A percentile compares a stretch with the other conserved stretches of the same genome.
phyloP scores from a whole-genome alignment of 1,284 basidiomycete genomes.

The Ganoderma boninense region DNA sequence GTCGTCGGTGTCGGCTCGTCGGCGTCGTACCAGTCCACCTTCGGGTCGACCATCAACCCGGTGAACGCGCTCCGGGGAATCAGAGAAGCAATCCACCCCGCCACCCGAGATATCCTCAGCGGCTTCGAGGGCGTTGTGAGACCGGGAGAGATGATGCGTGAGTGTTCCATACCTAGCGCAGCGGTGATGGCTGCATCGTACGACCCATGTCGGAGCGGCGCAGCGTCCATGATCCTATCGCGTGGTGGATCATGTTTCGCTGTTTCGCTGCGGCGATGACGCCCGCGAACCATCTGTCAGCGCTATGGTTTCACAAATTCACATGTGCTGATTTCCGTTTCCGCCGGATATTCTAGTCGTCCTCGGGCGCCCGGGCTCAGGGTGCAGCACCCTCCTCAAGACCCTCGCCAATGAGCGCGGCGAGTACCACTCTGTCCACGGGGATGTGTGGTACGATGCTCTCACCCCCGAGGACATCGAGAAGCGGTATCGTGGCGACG shows the following conservation, averaged over 20 bases:
- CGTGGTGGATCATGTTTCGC: too few species aligned
- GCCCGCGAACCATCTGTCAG: background rate
- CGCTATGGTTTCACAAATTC: background rate
- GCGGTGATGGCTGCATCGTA: background rate
- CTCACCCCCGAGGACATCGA: constrained; percentile 61
- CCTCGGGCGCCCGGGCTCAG: constrained; percentile 72
- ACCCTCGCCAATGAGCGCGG: constrained; percentile 72
- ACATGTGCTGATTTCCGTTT: constrained; percentile 2
- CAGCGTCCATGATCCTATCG: background rate
- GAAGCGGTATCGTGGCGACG: constrained; percentile 70
- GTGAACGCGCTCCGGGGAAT: constrained; percentile 37
- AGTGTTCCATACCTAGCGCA: constrained; percentile 30
- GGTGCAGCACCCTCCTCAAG: constrained; percentile 81
- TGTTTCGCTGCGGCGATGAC: background rate
- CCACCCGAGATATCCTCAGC: constrained; percentile 52
- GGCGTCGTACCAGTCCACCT: constrained; percentile 49
- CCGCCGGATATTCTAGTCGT: constrained; percentile 51
- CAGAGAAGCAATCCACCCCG: constrained; percentile 45
- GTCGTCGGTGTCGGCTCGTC: constrained; percentile 56
- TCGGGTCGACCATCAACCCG: constrained; percentile 53
- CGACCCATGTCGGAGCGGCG: background rate
- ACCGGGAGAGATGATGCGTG: constrained; percentile 70
- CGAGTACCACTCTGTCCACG: constrained; percentile 68
- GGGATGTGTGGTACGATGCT: constrained; percentile 74
- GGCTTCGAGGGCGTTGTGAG: constrained; percentile 60